Base-by-base conservation (phyloP, 176 grass and related monocot genomes). In the Coix lacrymajobi region DNA sequence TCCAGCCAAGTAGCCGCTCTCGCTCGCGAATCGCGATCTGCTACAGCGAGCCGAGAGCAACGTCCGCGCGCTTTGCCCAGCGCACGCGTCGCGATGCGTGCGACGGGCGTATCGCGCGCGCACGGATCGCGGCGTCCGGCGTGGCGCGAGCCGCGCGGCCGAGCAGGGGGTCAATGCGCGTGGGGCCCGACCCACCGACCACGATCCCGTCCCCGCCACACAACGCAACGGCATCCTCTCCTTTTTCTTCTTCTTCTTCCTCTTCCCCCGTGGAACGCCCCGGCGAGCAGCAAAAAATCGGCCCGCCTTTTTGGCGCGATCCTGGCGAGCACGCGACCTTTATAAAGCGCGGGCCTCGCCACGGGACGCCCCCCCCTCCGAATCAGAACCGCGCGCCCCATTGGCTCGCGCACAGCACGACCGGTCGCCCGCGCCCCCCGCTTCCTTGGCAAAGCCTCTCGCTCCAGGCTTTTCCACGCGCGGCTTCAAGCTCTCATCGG, bases 141-240 rank as follows among this genome's bases (percentile, higher is more conserved):
- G 86, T 86, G 74, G 9, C 86, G 29, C 24, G 22, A 2, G 44
- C 0, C 4, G 30, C 19, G 19, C n/a, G 24, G 48, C 16, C 17
- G 15, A 5, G 48, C 48, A 51, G 17, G 0, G 0, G 87, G 83
- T 84, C 87, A 77, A 87, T 75, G 65, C 76, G 76, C 71, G 81
- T 92, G 92, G 92, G 89, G 10, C 89, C 89, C 84, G 3, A 8
- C 2, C 1, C 68, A 85, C 87, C 86, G 78, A 86, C 87, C 86
- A 80, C 73, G 79, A 65, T 40, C 87, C 69, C 64, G 40, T 89
- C 83, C 57, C 6, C 38, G 87, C 83, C 92, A 56, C 85, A 72
- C 86, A 58, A 45, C 83, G 43, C 84, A 61, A 37, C 51, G 77
- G 52, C 60, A 44, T 51, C 56, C 17, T 38, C 16, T 24, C 39